Base-by-base conservation (phyloP, 108 stramenopile genomes). In the Cyclotella kingstonii region DNA sequence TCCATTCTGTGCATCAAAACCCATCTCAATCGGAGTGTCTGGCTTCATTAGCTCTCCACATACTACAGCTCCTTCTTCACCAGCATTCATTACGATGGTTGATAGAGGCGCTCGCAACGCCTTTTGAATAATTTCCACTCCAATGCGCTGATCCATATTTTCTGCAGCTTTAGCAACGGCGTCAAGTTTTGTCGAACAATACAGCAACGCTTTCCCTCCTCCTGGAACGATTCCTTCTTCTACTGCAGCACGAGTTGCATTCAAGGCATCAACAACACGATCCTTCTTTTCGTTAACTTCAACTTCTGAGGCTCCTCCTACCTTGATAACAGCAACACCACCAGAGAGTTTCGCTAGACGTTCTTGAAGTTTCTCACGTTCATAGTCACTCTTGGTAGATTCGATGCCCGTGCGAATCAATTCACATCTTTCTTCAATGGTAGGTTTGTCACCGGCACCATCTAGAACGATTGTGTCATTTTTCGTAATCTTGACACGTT, bases 201-300 rank as follows among this genome's bases (percentile, higher is more conserved):
- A 95, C 30, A 99, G 80, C 21, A 99, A 81, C 1, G 99, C 99
- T 76, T 93, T 95, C 52, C 99, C 99, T 42, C 99, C 99, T 46
- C 99, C 99, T 3, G 99, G 97, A 46, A 99, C 98, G 57, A 99
- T 98, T 43, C 99, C 99, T 81, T 98, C 95, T 53, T 97, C 92
- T 19, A 98, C 98, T 50, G 99, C 99, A 22, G 99, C 99, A 36
- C 96, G 91, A 27, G 99, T 99, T 36, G 99, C 99, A 69, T 98
- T 98, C 35, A 99, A 86, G 25, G 99, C 99, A 79, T 99, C 99
- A n/a, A 97, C 90, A 54, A 98, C 95, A 62, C 99, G 95, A 77
- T 99, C 99, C 87, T 98, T 99, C 95, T 98, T 98, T 78, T 99
- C 99, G 22, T 84, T 87, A 4, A 99, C 99, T 81, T 99, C 99